Percentiles rank a stretch among this genome's conserved stretches.
Evolutionary conservation across 2,329 filamentous ascomycete genomes (phyloP).

Genomic region (Didymella exigua): DNA sequence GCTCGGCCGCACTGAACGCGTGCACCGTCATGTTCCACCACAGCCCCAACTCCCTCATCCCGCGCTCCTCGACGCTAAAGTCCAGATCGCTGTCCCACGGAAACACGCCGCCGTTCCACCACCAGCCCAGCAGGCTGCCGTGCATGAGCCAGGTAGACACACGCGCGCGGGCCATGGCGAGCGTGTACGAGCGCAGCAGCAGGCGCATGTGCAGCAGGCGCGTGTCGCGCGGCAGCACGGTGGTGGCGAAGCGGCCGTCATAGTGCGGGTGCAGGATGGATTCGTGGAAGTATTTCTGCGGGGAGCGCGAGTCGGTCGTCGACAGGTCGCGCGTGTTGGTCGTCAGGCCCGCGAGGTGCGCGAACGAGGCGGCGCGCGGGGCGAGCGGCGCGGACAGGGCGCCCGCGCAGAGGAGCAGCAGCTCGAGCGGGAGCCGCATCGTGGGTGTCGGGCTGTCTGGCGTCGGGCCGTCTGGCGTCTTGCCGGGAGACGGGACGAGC

Average conservation of each 20-base stretch:
- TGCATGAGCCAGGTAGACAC: slow-evolving; percentile 69
- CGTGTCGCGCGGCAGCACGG: slow-evolving; percentile 54
- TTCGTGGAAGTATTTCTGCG: slow-evolving; percentile 46
- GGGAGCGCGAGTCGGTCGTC: slow-evolving; percentile 18
- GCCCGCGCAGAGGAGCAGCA: slow-evolving; percentile 5
- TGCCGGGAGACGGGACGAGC: neutral
- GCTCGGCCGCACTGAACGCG: slow-evolving; percentile 28
- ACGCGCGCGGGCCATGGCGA: slow-evolving; percentile 62
- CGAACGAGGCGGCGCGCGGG: slow-evolving; percentile 3
- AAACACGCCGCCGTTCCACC: slow-evolving; percentile 66
- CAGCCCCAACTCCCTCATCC: slow-evolving; percentile 61
- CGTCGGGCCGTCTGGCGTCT: neutral
- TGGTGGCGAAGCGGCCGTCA: slow-evolving; percentile 61
- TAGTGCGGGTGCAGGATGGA: slow-evolving; percentile 60
- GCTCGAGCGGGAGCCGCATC: slow-evolving; percentile 3
- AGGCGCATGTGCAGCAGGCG: slow-evolving; percentile 56
- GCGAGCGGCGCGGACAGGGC: neutral
- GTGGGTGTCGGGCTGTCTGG: neutral
- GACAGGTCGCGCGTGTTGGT: slow-evolving; percentile 25
- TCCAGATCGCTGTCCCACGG: slow-evolving; percentile 68
- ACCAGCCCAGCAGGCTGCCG: slow-evolving; percentile 65
- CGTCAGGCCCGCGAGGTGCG: slow-evolving; percentile 15
- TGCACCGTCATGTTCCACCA: slow-evolving; percentile 69
- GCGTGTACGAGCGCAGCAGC: slow-evolving; percentile 62
- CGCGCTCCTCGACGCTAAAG: slow-evolving; percentile 62